Percentiles rank a stretch among this genome's conserved stretches.
Evolutionary conservation across 75 land plant species (phyloP).

Genomic region (Larix kaempferi): DNA sequence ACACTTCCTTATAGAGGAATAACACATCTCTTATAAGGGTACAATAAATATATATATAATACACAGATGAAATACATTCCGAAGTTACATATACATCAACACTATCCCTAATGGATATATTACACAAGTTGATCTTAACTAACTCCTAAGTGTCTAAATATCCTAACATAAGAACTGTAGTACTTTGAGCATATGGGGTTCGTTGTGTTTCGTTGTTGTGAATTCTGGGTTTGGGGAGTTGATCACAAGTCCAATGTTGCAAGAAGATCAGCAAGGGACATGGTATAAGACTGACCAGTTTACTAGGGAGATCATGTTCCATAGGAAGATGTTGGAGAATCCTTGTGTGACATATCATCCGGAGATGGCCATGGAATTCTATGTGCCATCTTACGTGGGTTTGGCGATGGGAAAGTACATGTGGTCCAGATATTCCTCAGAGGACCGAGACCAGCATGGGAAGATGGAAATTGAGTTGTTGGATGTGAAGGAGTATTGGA

Average conservation of each 20-base stretch:
- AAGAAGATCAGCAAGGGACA: conserved; percentile 19
- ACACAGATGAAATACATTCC: no score
- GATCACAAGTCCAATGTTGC: conserved; percentile 22
- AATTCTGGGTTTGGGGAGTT: conserved; percentile 59
- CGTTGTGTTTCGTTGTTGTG: conserved; percentile 47
- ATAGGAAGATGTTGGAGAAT: conserved; percentile 51
- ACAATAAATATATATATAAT: no score
- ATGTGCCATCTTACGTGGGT: conserved; percentile 81
- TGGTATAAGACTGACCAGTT: conserved; percentile 82
- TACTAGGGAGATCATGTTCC: conserved; percentile 58
- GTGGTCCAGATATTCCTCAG: conserved; percentile 23
- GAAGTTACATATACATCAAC: no score
- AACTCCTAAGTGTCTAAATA: no score
- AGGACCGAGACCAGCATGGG: conserved; percentile 51
- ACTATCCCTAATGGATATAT: no score
- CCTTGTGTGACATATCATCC: conserved; percentile 61
- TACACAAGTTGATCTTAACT: no score
- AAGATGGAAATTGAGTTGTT: conserved; percentile 51
- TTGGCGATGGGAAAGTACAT: conserved; percentile 71
- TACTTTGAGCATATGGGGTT: conserved; percentile 41
- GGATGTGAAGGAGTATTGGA: conserved; percentile 29
- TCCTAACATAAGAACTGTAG: conserved; percentile 39
- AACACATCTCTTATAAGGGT: no score
- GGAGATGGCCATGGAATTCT: conserved; percentile 54
- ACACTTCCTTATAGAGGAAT: no score